Evolutionary conservation across 169 alveolate genomes (phyloP), one percentile per base, ranked within the genome.

Genomic region (Babesia ovata): DNA sequence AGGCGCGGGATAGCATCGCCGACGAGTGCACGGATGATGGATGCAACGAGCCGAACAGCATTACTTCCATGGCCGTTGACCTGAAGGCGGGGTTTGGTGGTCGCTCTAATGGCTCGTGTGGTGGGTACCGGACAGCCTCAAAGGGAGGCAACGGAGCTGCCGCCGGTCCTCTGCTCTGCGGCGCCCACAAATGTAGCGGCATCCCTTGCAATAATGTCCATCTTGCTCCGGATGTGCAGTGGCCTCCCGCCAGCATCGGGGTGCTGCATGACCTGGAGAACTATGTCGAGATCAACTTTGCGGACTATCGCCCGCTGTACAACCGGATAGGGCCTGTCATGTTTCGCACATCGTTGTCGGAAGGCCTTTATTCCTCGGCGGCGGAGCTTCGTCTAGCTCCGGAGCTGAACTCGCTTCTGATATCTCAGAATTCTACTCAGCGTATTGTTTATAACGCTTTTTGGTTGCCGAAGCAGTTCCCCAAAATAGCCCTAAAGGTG

Each of bases 361-460:
- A 85, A 29, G 95, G 95, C 0, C 74, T 88, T 33, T 63, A 79
- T 54, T 79, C 86, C 21, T 81, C 85, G 26, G 59, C 91, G 48
- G 95, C 92, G 56, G 95, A 92, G 54, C 70, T 92, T 26, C 86
- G 90, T 24, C 84, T 82, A 21, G 75, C 95, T 92, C 85, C 86
- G 22, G 84, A 88, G 56, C 65, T 60, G 46, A 74, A 63, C 14
- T 86, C 93, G 13, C 74, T 72, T 19, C 82, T 92, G n/a, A 91
- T 92, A 14, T 84, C 93, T 17, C 96, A 91, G 54, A 92, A 92
- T 56, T 91, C 94, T 45, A 85, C 95, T 58, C 92, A 87, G 75
- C 78, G 95, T 33, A 88, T 79, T 36, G 95, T 92, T 33, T 92
- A 92, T 67, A 89, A 92, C 65, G 92, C 94, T 33, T 81, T 56